Percentiles rank a stretch among this genome's conserved stretches.
Evolutionary conservation across 345 rosid species (phyloP).

Genomic region (Garcia nutans): DNA sequence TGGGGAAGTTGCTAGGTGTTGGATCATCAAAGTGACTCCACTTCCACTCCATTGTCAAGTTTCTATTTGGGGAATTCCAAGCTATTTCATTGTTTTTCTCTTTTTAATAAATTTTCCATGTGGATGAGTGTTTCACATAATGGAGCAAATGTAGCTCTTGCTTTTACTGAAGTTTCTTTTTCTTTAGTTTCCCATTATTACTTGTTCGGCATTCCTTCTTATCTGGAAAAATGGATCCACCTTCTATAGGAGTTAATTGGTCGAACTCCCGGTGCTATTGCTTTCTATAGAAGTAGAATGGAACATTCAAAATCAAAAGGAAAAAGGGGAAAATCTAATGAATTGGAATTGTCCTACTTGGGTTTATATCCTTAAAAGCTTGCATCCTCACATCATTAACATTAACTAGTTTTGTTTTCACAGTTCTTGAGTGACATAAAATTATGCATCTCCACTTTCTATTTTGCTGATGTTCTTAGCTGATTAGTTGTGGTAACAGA

Average conservation of each 20-base stretch:
- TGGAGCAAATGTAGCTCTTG: not conserved
- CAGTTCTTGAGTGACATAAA: not conserved
- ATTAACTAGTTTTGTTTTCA: not conserved
- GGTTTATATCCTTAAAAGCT: not conserved
- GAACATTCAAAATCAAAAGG: too few relatives aligned
- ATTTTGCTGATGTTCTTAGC: not conserved
- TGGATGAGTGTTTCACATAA: not conserved
- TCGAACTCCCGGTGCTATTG: too few relatives aligned
- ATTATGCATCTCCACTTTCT: constrained; percentile 5
- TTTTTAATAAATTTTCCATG: not conserved
- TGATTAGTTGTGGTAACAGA: not conserved
- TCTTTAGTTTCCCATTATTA: not conserved
- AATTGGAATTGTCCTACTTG: too few relatives aligned
- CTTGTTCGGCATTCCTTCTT: too few relatives aligned
- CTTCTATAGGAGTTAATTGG: too few relatives aligned
- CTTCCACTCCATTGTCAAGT: too few relatives aligned
- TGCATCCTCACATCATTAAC: not conserved
- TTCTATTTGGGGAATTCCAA: not conserved
- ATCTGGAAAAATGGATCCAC: too few relatives aligned
- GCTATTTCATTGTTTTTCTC: not conserved
- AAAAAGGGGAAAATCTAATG: too few relatives aligned
- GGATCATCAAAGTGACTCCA: not conserved
- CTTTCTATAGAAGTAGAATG: too few relatives aligned
- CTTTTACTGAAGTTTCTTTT: not conserved
- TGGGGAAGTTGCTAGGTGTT: not conserved